These are phyloP conservation scores for Trematosphaeria pertusa DNA, from an alignment of 2,329 filamentous ascomycete genomes.

Conservation along the genomic window DNA sequence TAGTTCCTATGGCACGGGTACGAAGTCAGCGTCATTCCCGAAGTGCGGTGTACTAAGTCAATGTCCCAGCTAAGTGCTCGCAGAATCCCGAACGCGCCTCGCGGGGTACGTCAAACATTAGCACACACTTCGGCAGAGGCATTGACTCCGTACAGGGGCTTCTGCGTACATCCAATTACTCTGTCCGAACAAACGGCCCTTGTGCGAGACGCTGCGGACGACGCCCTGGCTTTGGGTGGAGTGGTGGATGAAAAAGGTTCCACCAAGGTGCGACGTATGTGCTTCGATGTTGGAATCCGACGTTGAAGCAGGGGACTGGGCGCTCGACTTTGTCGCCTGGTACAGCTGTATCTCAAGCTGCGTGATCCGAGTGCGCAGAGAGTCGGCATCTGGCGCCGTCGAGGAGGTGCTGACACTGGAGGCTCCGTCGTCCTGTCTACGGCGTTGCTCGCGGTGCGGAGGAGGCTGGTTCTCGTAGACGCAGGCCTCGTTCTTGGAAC, in stretches of 20 bases:
- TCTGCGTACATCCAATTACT: slow-evolving; percentile 68
- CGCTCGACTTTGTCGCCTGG: neutral
- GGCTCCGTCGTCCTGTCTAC: neutral
- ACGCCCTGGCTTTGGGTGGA: slow-evolving; percentile 48
- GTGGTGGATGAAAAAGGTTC: slow-evolving; percentile 53
- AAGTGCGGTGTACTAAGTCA: too few relatives aligned
- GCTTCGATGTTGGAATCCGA: slow-evolving; percentile 45
- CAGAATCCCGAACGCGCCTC: too few relatives aligned
- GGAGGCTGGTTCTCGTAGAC: slow-evolving; percentile 52
- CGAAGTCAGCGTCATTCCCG: too few relatives aligned
- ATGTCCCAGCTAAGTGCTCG: too few relatives aligned
- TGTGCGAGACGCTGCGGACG: slow-evolving; percentile 59
- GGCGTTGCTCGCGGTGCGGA: neutral
- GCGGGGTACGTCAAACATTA: too few relatives aligned
- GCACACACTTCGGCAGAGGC: too few relatives aligned
- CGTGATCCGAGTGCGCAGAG: slow-evolving; percentile 49
- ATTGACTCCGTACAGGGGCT: too few relatives aligned
- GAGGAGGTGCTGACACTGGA: slow-evolving; percentile 18
- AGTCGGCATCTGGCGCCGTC: slow-evolving; percentile 37
- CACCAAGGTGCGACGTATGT: slow-evolving; percentile 48
- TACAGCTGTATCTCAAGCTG: slow-evolving; percentile 55
- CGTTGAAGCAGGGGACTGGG: slow-evolving; percentile 20
- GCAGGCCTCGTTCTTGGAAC: slow-evolving; percentile 62
- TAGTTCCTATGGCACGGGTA: too few relatives aligned
- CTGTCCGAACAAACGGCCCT: slow-evolving; percentile 63